Conservation (phyloP, 148 eudicot species). For the Rhododendron vialii region DNA sequence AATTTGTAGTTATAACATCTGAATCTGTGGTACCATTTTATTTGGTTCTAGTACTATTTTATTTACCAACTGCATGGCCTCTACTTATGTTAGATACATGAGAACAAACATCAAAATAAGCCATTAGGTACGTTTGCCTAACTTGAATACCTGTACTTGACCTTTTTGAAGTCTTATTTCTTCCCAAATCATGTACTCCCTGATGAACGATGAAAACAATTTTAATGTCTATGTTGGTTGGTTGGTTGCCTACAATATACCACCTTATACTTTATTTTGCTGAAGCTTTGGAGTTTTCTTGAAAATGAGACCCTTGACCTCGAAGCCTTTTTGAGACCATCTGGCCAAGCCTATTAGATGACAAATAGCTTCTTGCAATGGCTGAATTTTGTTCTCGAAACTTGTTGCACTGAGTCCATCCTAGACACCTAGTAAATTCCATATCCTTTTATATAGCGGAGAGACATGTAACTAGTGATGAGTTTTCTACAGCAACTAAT, state of each 20-base stretch:
- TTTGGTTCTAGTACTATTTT: background rate
- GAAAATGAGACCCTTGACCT: background rate
- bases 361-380: background rate
- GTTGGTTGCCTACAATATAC: background rate
- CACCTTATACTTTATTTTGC: background rate
- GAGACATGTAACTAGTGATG: background rate
- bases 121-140: background rate
- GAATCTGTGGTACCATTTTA: background rate
- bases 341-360: background rate
- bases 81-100: background rate
- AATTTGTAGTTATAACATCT: slow-evolving; percentile 2
- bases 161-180: background rate
- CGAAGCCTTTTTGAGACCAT: background rate
- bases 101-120: background rate
- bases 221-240: background rate
- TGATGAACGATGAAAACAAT: background rate
- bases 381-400: background rate
- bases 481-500: background rate
- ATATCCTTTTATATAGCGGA: background rate
- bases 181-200: background rate
- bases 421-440: background rate
- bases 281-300: background rate
- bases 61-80: background rate
- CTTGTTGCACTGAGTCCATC: background rate
- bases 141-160: background rate